These are phyloP conservation scores for Fusarium palustre DNA, from an alignment of 2,329 filamentous ascomycete species.

Conservation along the genomic window DNA sequence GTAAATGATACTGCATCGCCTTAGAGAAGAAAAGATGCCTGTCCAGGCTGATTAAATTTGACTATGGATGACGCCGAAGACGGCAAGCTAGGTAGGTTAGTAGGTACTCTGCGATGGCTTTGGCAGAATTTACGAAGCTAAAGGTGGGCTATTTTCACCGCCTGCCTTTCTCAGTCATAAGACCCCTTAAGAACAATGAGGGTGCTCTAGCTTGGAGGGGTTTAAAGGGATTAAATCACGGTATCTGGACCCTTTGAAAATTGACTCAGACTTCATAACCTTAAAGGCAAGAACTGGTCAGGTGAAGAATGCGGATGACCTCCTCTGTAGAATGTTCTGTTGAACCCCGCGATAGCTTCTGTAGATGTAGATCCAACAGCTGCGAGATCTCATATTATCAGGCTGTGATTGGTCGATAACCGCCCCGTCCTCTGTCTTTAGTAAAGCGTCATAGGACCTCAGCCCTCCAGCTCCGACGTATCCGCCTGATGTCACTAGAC, in stretches of 20 bases:
- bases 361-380: conserved; percentile 20
- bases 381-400: conserved; percentile 24
- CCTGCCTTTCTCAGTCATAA: conserved; percentile 25
- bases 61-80: conserved; percentile 32
- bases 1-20: conserved; percentile 13
- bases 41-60: conserved; percentile 24
- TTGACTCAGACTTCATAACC: background rate
- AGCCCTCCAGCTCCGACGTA: conserved; percentile 30
- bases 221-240: conserved; percentile 1
- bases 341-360: conserved; percentile 19
- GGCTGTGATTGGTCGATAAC: conserved; percentile 37
- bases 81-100: too few relatives aligned
- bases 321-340: background rate
- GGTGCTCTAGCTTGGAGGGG: background rate
- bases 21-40: conserved; percentile 7
- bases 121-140: conserved; percentile 33
- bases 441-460: conserved; percentile 40
- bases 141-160: conserved; percentile 42
- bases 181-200: background rate
- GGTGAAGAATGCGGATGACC: conserved; percentile 27
- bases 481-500: conserved; percentile 44
- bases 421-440: conserved; percentile 17
- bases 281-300: conserved; percentile 1
- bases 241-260: background rate
- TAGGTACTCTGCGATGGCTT: conserved; percentile 26